Evolutionary conservation across 768 basidiomycete species (phyloP), one percentile per base, ranked within the genome.

Genomic region (Cubamyces sp.): DNA sequence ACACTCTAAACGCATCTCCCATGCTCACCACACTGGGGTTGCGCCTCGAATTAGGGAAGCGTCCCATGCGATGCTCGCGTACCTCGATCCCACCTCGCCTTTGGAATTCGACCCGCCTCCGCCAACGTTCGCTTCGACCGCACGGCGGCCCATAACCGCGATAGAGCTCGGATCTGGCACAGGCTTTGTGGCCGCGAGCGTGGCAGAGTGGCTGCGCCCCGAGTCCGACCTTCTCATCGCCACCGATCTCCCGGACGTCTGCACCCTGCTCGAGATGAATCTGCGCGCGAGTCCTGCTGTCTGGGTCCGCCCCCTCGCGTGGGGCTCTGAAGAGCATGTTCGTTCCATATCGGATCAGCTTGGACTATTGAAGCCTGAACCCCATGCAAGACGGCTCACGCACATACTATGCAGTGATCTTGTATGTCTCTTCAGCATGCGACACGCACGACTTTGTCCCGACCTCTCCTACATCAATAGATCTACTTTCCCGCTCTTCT

Each of bases 401-500:
- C 90, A 92, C 69, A 81, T 95, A 47, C 72, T 94, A 21, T 91
- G 92, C 74, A 94, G 93, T 71, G 92, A 94, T 74, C 81, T 95
- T 57, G 92, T 92, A 75, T 70, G 86, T 81, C 42, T 25, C 21
- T 48, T 34, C 34, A 34, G 39, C 34, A 5, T 30, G 30, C 18
- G 23, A 41, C 19, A 21, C 19, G 37, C n/a, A 12, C 25, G 40
- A 34, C 21, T 47, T 37, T 30, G 16, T 2, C 34, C 47, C 59
- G 43, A 57, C 56, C 18, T 19, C 23, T 48, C 34, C 15, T 19
- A 15, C 43, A 50, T 26, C 48, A 40, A 28, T 65, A 94, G 90
- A 84, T 96, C 14, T 96, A 96, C 74, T 95, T 95, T 69, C 90
- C 91, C 0, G 85, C 91, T 60, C 82, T 96, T 1, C 79, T 92